A percentile compares a stretch with the other conserved stretches of the same genome.
phyloP scores from a whole-genome alignment of 129 eudicot species.

The Daucus carota region DNA sequence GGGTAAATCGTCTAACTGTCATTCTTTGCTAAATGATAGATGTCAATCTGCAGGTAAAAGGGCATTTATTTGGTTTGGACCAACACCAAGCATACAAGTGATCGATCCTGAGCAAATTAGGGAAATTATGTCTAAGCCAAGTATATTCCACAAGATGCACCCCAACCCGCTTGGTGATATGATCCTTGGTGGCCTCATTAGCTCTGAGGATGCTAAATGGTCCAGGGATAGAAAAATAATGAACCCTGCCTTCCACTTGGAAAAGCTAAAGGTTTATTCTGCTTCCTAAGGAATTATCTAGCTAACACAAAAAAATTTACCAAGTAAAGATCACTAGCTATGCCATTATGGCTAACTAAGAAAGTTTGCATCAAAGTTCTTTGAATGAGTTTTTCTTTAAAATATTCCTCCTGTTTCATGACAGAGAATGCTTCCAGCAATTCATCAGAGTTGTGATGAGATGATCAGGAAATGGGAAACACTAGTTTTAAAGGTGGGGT shows the following conservation, averaged over 20 bases:
- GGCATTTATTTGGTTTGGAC: slow-evolving; percentile 46
- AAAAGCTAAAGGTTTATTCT: slow-evolving; percentile 33
- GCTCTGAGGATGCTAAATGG: slow-evolving; percentile 47
- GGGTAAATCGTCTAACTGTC: neutral
- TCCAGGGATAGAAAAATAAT: slow-evolving; percentile 39
- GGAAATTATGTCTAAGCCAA: slow-evolving; percentile 32
- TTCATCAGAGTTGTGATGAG: slow-evolving; percentile 32
- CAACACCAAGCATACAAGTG: slow-evolving; percentile 34
- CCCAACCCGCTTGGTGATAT: slow-evolving; percentile 18
- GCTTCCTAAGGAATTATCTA: neutral
- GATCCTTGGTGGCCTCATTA: slow-evolving; percentile 31
- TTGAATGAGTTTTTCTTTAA: neutral
- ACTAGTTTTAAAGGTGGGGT: slow-evolving; percentile 9
- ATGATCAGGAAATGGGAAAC: slow-evolving; percentile 43
- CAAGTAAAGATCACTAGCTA: too few relatives aligned
- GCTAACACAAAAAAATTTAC: too few relatives aligned
- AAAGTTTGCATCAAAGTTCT: neutral
- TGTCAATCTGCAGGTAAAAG: slow-evolving; percentile 30
- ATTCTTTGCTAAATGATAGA: neutral
- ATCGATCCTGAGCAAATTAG: slow-evolving; percentile 36
- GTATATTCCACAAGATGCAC: slow-evolving; percentile 34
- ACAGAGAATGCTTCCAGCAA: slow-evolving; percentile 40
- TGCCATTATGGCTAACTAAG: neutral
- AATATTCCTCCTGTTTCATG: neutral
- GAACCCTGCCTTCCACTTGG: slow-evolving; percentile 39